Evolutionary conservation across 306 rosid species (phyloP).

Genomic region (Lagenaria siceraria): DNA sequence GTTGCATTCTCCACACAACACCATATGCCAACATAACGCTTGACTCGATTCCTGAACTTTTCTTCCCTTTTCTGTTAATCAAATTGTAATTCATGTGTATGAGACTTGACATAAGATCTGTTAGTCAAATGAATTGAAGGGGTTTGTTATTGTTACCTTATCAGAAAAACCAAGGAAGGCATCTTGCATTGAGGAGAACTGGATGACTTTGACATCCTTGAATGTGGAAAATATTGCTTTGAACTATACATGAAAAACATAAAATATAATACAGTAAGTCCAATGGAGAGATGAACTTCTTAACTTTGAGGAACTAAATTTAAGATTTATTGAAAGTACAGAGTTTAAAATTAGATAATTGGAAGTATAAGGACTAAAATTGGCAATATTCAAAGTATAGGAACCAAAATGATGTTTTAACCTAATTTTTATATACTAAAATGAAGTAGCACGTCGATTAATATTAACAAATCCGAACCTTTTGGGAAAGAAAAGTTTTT

Average conservation of each 20-base stretch:
- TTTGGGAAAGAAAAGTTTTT: neutral
- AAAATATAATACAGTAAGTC: conserved; percentile 11
- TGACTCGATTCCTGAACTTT: conserved; percentile 59
- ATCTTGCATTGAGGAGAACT: conserved; percentile 86
- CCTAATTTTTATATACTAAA: too few species aligned
- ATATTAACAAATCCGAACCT: neutral
- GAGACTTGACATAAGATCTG: neutral
- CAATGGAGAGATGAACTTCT: neutral
- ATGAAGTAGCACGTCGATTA: neutral
- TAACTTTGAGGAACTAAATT: too few species aligned
- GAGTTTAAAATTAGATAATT: too few species aligned
- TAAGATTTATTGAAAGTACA: too few species aligned
- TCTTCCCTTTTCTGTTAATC: conserved; percentile 49
- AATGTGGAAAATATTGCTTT: conserved; percentile 53
- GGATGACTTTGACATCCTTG: conserved; percentile 78
- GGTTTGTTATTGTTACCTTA: conserved; percentile 38
- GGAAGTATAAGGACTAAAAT: too few species aligned
- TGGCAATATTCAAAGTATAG: too few species aligned
- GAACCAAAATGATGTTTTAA: too few species aligned
- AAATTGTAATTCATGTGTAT: neutral
- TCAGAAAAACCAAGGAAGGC: conserved; percentile 55
- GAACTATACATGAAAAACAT: conserved; percentile 35
- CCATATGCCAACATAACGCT: conserved; percentile 85
- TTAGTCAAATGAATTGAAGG: neutral
- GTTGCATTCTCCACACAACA: conserved; percentile 66